These are phyloP conservation scores for Eremothecium coryli DNA, from an alignment of 1,139 yeast genomes.

Conservation along the genomic window DNA sequence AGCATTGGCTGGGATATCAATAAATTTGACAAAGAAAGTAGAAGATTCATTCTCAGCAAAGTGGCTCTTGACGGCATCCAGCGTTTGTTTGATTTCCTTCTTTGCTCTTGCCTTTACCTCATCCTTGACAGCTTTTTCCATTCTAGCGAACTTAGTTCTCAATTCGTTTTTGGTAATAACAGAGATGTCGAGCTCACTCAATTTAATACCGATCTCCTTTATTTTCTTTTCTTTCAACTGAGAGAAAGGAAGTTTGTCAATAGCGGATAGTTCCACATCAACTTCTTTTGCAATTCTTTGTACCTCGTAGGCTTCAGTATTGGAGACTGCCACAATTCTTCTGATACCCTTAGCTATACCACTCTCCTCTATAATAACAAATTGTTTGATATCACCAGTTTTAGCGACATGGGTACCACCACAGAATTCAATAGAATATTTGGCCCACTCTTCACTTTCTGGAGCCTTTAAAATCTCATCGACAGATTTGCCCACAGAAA, in stretches of 20 bases:
- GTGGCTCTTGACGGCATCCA: slow-evolving; percentile 69
- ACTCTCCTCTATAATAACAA: slow-evolving; percentile 83
- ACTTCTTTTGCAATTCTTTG: slow-evolving; percentile 75
- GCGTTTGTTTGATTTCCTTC: slow-evolving; percentile 72
- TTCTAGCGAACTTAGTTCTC: slow-evolving; percentile 61
- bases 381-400: slow-evolving; percentile 88
- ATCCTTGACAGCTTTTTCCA: slow-evolving; percentile 83
- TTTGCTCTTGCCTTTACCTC: slow-evolving; percentile 80
- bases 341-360: slow-evolving; percentile 99
- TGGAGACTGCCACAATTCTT: slow-evolving; percentile 95
- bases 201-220: slow-evolving; percentile 74
- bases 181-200: slow-evolving; percentile 75
- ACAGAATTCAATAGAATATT: slow-evolving; percentile 85
- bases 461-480: slow-evolving; percentile 72
- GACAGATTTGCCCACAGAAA: slow-evolving; percentile 86
- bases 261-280: slow-evolving; percentile 47
- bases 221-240: slow-evolving; percentile 65
- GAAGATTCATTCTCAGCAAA: slow-evolving; percentile 45
- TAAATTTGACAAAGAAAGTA: slow-evolving; percentile 53
- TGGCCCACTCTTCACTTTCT: slow-evolving; percentile 59
- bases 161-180: slow-evolving; percentile 71
- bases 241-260: slow-evolving; percentile 53
- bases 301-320: slow-evolving; percentile 80
- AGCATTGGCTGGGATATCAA: slow-evolving; percentile 71
- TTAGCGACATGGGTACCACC: slow-evolving; percentile 97